Base-by-base conservation (phyloP, 495 filamentous ascomycete species). In the Parathielavia appendiculata region DNA sequence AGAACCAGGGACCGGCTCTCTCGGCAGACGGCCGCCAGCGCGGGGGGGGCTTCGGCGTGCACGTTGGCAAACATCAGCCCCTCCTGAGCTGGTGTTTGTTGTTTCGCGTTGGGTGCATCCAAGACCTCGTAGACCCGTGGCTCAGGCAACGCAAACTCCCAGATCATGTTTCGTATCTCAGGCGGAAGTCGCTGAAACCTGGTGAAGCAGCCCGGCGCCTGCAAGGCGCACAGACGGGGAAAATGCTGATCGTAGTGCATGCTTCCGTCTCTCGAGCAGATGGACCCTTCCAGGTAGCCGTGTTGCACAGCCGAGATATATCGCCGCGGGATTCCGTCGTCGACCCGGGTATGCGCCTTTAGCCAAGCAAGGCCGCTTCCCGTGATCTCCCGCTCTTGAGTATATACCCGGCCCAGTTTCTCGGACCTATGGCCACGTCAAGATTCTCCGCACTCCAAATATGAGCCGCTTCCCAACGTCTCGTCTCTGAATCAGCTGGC, bases 31-130 rank as follows among this genome's bases (percentile, higher is more conserved):
- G 73, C 70, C 23, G 76, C 72, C 59, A 79, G 69, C 2, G 73
- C 68, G 32, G 76, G 76, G 16, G 75, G 75, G 17, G 76, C 74
- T 53, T 77, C 75, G 23, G 72, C 72, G 43, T 76, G 75, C 23
- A 76, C 61, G 55, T 79, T 76, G 52, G 76, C 76, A 57, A 79
- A 79, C 74, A 76, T 76, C 20, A 79, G 55, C 40, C 73, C 74
- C 45, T 72, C 61, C 14, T 71, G 70, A 6, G 76, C 69, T 10
- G 70, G 69, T 11, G 71, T 71, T 48, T 72, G 73, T 51, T 65
- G 70, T 49, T 68, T 65, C 12, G 76, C 70, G 51, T 70, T 70
- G 32, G 76, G 76, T 4, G 75, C 73, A 57, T 79, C 76, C 35
- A 79, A 64, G 7, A 79, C 74, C 56, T 79, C 76, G 63, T 75